Conservation (phyloP, 2,329 filamentous ascomycete species). For the Beauveria varroae region DNA sequence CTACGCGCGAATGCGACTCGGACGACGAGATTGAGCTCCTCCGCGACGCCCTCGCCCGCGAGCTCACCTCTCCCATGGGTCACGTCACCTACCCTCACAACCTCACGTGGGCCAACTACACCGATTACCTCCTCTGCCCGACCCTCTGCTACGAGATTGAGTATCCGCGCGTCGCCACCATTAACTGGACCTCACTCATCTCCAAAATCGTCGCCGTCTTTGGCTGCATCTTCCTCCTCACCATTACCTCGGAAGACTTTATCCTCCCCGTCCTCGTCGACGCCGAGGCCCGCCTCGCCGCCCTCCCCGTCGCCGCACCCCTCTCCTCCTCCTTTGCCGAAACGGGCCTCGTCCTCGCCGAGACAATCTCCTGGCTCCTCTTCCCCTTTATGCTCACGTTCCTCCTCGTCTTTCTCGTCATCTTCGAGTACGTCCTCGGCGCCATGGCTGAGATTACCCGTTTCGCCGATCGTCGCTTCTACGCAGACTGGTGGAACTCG, state of each 20-base stretch:
- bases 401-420: conserved; percentile 91
- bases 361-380: conserved; percentile 83
- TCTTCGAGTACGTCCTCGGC: conserved; percentile 94
- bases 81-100: conserved; percentile 86
- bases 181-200: conserved; percentile 73
- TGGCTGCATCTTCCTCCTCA: conserved; percentile 92
- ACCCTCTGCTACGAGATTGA: conserved; percentile 97
- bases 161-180: conserved; percentile 72
- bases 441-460: conserved; percentile 90
- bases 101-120: conserved; percentile 72
- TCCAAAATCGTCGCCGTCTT: conserved; percentile 86
- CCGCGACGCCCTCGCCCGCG: conserved; percentile 79
- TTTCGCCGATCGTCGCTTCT: conserved; percentile 93
- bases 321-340: conserved; percentile 45
- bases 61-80: conserved; percentile 85
- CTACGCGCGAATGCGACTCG: conserved; percentile 19
- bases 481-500: conserved; percentile 69
- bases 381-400: conserved; percentile 98
- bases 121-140: conserved; percentile 84
- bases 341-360: conserved; percentile 69
- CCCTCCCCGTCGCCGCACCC: conserved; percentile 20
- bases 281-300: conserved; percentile 48
- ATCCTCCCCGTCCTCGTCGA: conserved; percentile 83
- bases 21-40: conserved; percentile 56
- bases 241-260: conserved; percentile 86